Evolutionary conservation across 2,329 filamentous ascomycete species (phyloP).

Genomic region (Mollisia scopiformis): DNA sequence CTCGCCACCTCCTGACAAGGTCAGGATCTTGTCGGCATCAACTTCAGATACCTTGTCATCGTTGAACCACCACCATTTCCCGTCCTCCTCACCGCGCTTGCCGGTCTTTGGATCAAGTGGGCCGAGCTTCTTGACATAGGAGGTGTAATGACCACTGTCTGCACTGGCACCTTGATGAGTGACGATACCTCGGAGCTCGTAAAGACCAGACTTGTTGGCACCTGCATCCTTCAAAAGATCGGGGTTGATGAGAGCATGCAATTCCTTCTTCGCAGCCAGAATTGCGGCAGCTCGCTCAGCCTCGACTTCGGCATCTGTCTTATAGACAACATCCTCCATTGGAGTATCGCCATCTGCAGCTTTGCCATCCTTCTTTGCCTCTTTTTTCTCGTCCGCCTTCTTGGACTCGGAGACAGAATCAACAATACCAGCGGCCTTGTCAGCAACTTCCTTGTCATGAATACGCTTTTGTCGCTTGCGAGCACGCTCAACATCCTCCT

Average conservation of each 20-base stretch:
- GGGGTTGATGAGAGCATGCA: constrained; percentile 76
- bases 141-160: constrained; percentile 97
- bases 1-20: constrained; percentile 86
- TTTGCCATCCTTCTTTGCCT: constrained; percentile 42
- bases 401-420: constrained; percentile 45
- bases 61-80: constrained; percentile 99
- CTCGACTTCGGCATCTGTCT: constrained; percentile 92
- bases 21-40: constrained; percentile 86
- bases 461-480: constrained; percentile 86
- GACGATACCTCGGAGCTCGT: constrained; percentile 91
- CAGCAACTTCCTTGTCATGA: constrained; percentile 51
- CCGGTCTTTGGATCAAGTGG: constrained; percentile 74
- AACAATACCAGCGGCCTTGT: constrained; percentile 49
- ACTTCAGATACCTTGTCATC: constrained; percentile 97
- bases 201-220: constrained; percentile 91
- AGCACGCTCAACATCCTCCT: constrained; percentile 87
- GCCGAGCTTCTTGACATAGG: constrained; percentile 92
- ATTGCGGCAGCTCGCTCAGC: constrained; percentile 79
- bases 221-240: constrained; percentile 77
- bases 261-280: constrained; percentile 82
- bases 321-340: constrained; percentile 68
- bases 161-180: constrained; percentile 97
- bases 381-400: constrained; percentile 51
- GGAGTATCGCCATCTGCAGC: constrained; percentile 69
- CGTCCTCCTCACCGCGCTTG: constrained; percentile 79